phyloP scores from a whole-genome alignment of 352 stramenopile species.

The Phytophthora agathidicida region DNA sequence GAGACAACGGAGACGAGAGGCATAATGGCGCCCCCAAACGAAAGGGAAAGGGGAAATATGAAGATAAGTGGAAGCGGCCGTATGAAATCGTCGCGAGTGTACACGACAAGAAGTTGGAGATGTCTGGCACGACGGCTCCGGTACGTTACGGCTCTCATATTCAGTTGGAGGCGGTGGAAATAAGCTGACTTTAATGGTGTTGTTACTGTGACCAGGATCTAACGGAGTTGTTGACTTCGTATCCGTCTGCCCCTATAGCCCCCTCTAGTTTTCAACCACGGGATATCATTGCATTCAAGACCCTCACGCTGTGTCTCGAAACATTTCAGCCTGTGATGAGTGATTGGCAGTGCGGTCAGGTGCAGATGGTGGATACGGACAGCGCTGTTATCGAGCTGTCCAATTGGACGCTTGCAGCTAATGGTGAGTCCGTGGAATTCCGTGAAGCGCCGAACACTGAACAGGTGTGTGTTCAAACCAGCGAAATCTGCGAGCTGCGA shows the following conservation, averaged over 20 bases:
- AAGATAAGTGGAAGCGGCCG: slow-evolving; percentile 79
- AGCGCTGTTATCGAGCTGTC: slow-evolving; percentile 23
- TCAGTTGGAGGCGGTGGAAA: background rate
- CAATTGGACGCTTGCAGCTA: slow-evolving; percentile 22
- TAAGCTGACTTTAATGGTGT: background rate
- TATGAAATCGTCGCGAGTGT: slow-evolving; percentile 81
- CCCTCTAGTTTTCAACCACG: slow-evolving; percentile 34
- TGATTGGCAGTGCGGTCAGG: slow-evolving; percentile 65
- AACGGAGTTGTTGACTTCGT: slow-evolving; percentile 32
- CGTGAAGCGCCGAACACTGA: slow-evolving; percentile 15
- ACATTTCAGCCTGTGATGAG: slow-evolving; percentile 79
- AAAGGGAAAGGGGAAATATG: slow-evolving; percentile 41
- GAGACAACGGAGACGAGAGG: background rate
- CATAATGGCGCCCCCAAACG: slow-evolving; percentile 6
- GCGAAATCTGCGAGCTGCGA: slow-evolving; percentile 60
- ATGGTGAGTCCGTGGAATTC: slow-evolving; percentile 13
- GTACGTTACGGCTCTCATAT: slow-evolving; percentile 29
- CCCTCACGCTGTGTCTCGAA: slow-evolving; percentile 73
- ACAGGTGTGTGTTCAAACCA: slow-evolving; percentile 1
- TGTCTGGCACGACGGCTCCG: background rate
- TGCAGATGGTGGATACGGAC: slow-evolving; percentile 24
- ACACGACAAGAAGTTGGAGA: slow-evolving; percentile 32
- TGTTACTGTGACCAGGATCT: slow-evolving; percentile 33
- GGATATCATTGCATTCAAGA: slow-evolving; percentile 79
- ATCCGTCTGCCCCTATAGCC: slow-evolving; percentile 21